Conservation (phyloP, 208 protist species). For the Trypanosomatidae sp. region DNA sequence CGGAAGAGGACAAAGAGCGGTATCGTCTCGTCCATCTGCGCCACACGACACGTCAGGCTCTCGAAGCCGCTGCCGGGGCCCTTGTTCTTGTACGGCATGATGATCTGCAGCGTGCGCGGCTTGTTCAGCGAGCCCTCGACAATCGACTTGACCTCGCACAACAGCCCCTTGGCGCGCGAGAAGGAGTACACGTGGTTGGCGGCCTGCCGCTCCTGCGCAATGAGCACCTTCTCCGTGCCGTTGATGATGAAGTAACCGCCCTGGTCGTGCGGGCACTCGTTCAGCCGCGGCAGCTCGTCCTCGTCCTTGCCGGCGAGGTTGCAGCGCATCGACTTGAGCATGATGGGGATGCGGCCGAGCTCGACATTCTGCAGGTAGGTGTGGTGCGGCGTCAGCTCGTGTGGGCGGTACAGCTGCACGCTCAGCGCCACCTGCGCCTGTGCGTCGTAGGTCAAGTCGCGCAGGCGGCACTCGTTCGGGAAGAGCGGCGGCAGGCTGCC, state of each 20-base stretch:
- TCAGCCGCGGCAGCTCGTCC: slow-evolving; percentile 87
- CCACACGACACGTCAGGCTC: slow-evolving; percentile 79
- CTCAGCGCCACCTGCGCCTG: slow-evolving; percentile 46
- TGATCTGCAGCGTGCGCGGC: slow-evolving; percentile 87
- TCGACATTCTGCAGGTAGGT: slow-evolving; percentile 61
- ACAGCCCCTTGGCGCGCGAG: slow-evolving; percentile 82
- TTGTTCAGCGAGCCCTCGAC: slow-evolving; percentile 80
- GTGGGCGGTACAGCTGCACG: slow-evolving; percentile 38
- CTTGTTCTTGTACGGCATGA: slow-evolving; percentile 91
- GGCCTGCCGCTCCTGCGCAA: slow-evolving; percentile 93
- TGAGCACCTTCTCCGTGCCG: slow-evolving; percentile 97
- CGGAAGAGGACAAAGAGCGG: slow-evolving; percentile 95
- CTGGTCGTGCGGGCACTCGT: slow-evolving; percentile 98
- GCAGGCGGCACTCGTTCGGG: slow-evolving; percentile 94
- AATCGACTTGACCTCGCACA: slow-evolving; percentile 95
- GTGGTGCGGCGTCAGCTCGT: slow-evolving; percentile 14
- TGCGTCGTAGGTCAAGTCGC: slow-evolving; percentile 91
- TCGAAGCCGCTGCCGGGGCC: slow-evolving; percentile 85
- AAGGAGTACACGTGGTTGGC: slow-evolving; percentile 98
- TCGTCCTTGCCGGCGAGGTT: slow-evolving; percentile 87
- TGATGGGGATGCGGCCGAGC: slow-evolving; percentile 98
- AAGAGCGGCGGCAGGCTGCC: slow-evolving; percentile 66
- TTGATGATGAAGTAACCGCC: slow-evolving; percentile 99
- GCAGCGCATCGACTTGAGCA: slow-evolving; percentile 97
- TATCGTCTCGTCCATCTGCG: slow-evolving; percentile 84